Percentiles rank a stretch among this genome's conserved stretches.
These are phyloP conservation scores for Phanerodontia chrysosporium DNA, from an alignment of 768 basidiomycete species.

Conservation along the genomic window DNA sequence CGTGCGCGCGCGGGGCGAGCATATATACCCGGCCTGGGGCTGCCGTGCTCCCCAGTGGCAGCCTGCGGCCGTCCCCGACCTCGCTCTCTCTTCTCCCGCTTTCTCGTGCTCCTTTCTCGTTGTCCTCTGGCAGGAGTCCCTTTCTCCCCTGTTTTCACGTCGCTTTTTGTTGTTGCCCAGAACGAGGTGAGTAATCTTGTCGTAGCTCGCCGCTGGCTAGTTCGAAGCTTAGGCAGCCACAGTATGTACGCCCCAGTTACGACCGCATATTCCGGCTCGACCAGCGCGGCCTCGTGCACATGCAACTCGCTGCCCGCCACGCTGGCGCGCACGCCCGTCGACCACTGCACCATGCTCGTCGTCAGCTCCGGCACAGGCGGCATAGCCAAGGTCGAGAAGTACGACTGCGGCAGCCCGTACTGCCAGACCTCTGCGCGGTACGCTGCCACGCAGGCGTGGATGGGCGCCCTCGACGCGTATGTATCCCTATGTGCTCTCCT, in stretches of 20 bases:
- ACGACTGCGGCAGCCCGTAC: conserved; percentile 11
- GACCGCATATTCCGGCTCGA: background rate
- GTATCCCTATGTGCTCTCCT: background rate
- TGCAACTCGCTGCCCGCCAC: conserved; percentile 8
- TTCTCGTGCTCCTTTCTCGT: background rate
- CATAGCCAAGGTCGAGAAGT: background rate
- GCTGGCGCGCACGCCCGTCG: conserved; percentile 3
- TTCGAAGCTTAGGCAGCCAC: background rate
- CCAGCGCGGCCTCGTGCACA: background rate
- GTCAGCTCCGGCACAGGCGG: conserved; percentile 5
- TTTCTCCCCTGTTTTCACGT: background rate
- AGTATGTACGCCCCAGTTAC: conserved; percentile 12
- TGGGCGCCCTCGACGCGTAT: conserved; percentile 10
- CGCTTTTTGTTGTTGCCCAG: background rate
- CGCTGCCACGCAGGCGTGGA: conserved; percentile 1
- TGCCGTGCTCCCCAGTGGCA: background rate
- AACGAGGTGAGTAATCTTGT: background rate
- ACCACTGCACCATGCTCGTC: conserved; percentile 8
- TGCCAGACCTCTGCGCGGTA: conserved; percentile 9
- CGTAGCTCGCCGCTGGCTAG: background rate
- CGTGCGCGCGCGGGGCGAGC: too few relatives aligned
- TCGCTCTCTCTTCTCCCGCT: background rate
- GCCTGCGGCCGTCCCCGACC: background rate
- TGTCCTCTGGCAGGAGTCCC: conserved; percentile 2
- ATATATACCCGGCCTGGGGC: background rate